These are phyloP conservation scores for Coniosporium apollinis DNA, from an alignment of 495 filamentous ascomycete genomes.

Conservation along the genomic window DNA sequence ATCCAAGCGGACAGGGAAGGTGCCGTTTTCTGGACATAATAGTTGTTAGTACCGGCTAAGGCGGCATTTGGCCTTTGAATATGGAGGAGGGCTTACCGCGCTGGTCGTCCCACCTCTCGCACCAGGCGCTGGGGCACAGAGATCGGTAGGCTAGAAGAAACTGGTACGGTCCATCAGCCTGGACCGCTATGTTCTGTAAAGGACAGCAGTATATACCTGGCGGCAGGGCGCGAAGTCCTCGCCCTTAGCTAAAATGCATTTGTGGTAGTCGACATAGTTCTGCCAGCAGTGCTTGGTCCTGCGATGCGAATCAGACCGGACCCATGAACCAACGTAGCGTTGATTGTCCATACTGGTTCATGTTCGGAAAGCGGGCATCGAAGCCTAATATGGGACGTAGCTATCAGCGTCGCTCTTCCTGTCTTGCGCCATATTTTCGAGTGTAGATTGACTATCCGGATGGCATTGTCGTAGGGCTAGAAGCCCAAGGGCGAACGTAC, in stretches of 20 bases:
- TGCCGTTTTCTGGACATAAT: constrained; percentile 56
- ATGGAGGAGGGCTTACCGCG: constrained; percentile 46
- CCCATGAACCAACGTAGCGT: no score
- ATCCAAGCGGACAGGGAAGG: constrained; percentile 65
- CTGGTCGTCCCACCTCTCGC: constrained; percentile 91
- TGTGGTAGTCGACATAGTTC: constrained; percentile 99
- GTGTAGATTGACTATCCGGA: background rate
- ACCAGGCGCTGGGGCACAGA: constrained; percentile 91
- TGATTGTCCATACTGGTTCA: constrained; percentile 87
- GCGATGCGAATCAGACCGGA: background rate
- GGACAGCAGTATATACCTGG: constrained; percentile 43
- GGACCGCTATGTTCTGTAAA: background rate
- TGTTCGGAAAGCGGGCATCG: constrained; percentile 97
- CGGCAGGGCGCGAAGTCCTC: constrained; percentile 97
- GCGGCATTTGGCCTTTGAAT: background rate
- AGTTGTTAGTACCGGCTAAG: constrained; percentile 12
- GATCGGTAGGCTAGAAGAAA: constrained; percentile 93
- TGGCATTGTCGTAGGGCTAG: constrained; percentile 1
- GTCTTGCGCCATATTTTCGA: background rate
- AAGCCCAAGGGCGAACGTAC: constrained; percentile 11
- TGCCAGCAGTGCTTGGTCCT: constrained; percentile 89
- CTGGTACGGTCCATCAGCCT: no score
- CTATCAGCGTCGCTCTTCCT: background rate
- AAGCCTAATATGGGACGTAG: constrained; percentile 44
- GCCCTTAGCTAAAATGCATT: constrained; percentile 95